A percentile compares a stretch with the other conserved stretches of the same genome.
Conservation (phyloP, 371 early-diverging fungal species). For the Rhizopus arrhizus region DNA sequence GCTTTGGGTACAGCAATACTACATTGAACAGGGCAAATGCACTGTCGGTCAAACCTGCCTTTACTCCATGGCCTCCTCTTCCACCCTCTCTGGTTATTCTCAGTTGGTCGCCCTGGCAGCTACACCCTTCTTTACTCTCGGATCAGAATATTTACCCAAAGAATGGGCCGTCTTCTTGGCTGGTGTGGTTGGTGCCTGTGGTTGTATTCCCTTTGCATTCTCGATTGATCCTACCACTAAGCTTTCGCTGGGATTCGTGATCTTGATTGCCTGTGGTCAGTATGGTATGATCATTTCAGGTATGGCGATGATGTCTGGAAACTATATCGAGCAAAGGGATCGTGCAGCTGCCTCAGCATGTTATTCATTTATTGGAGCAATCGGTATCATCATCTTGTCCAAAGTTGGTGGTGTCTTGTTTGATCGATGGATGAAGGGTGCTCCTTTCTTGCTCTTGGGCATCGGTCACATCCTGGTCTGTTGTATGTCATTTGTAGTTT, state of each 20-base stretch:
- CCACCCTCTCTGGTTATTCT: slow-evolving; percentile 67
- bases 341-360: slow-evolving; percentile 74
- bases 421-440: slow-evolving; percentile 63
- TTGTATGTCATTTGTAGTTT: slow-evolving; percentile 19
- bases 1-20: slow-evolving; percentile 72
- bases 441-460: slow-evolving; percentile 64
- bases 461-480: slow-evolving; percentile 50
- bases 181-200: slow-evolving; percentile 58
- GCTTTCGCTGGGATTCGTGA: slow-evolving; percentile 54
- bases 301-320: slow-evolving; percentile 65
- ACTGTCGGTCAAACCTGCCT: slow-evolving; percentile 36
- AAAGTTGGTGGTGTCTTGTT: slow-evolving; percentile 65
- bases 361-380: slow-evolving; percentile 69
- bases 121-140: slow-evolving; percentile 67
- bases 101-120: slow-evolving; percentile 72
- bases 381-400: slow-evolving; percentile 49
- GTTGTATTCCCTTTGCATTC: slow-evolving; percentile 65
- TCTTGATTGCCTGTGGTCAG: slow-evolving; percentile 70
- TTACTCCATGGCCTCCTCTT: slow-evolving; percentile 54
- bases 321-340: slow-evolving; percentile 51
- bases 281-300: slow-evolving; percentile 77
- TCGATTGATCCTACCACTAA: slow-evolving; percentile 57
- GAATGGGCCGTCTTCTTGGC: slow-evolving; percentile 55
- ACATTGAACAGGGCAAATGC: slow-evolving; percentile 60
- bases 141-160: slow-evolving; percentile 49